These are phyloP conservation scores for Clonostachys rosea DNA, from an alignment of 2,329 filamentous ascomycete species.

Conservation along the genomic window DNA sequence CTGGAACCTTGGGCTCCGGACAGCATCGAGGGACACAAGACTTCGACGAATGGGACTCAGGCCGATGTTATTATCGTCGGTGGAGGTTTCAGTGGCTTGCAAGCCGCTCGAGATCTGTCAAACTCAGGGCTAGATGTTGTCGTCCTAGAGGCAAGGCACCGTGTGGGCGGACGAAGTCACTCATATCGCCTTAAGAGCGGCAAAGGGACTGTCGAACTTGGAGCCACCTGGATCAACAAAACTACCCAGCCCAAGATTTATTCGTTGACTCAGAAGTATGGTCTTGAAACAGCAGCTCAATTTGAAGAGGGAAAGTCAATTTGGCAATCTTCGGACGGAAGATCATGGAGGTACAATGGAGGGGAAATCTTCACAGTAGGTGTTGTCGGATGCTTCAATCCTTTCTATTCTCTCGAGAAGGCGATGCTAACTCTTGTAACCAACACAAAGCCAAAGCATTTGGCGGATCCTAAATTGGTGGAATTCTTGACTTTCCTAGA, in stretches of 20 bases:
- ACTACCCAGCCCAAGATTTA: constrained; percentile 4
- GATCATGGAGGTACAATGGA: too few relatives aligned
- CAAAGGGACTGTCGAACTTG: constrained; percentile 4
- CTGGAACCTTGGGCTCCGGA: too few relatives aligned
- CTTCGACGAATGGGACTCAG: not conserved
- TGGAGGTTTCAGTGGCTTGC: constrained; percentile 5
- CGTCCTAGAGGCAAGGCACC: constrained; percentile 1
- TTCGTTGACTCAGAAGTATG: constrained; percentile 3
- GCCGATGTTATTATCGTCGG: constrained; percentile 7
- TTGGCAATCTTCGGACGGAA: constrained; percentile 1
- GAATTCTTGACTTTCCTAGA: too few relatives aligned
- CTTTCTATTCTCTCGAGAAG: too few relatives aligned
- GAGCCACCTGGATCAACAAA: constrained; percentile 9
- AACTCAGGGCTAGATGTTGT: constrained; percentile 1
- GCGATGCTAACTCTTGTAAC: too few relatives aligned
- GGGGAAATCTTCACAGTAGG: too few relatives aligned
- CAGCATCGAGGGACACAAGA: too few relatives aligned
- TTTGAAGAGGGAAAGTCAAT: constrained; percentile 3
- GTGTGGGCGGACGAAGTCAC: constrained; percentile 4
- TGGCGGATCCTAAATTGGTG: too few relatives aligned
- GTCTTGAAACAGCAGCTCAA: constrained; percentile 5
- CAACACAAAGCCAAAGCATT: too few relatives aligned
- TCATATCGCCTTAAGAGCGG: not conserved
- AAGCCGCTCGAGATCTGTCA: constrained; percentile 2
- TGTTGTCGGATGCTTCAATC: too few relatives aligned